Evolutionary conservation across 1,139 yeast species (phyloP).

Genomic region (Taphrina pruni): DNA sequence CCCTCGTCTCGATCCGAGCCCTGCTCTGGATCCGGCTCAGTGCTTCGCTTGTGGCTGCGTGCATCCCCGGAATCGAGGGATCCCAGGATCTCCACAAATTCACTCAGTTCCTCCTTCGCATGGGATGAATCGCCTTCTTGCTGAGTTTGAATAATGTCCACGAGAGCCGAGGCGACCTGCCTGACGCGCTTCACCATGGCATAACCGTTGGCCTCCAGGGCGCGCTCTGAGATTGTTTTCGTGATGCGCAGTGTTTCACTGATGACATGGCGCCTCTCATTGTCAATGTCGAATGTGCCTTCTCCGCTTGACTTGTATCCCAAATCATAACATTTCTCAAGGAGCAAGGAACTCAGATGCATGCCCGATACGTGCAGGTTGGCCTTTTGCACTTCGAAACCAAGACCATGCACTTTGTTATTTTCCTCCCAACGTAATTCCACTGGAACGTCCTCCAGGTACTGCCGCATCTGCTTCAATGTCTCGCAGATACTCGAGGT

Average conservation of each 20-base stretch:
- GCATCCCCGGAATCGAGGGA: conserved; percentile 8
- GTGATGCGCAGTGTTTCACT: conserved; percentile 21
- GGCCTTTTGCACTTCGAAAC: conserved; percentile 31
- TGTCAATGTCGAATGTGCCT: conserved; percentile 5
- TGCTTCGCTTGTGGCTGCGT: not conserved
- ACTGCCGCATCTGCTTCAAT: conserved; percentile 3
- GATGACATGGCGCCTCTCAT: conserved; percentile 17
- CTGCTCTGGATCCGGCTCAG: not conserved
- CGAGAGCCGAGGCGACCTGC: conserved; percentile 20
- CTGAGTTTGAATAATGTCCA: conserved; percentile 19
- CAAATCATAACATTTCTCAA: conserved; percentile 16
- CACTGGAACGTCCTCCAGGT: conserved; percentile 9
- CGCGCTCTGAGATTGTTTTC: conserved; percentile 11
- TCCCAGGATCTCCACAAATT: conserved; percentile 18
- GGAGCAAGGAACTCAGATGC: conserved; percentile 22
- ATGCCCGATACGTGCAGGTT: conserved; percentile 7
- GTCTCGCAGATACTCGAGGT: conserved; percentile 10
- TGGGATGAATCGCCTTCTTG: not conserved
- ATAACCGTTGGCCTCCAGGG: conserved; percentile 25
- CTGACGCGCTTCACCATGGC: conserved; percentile 15
- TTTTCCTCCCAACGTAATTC: conserved; percentile 19
- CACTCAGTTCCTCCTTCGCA: conserved; percentile 20
- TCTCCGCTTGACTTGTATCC: not conserved
- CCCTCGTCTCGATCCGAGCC: conserved; percentile 2
- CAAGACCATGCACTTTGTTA: conserved; percentile 25